These are phyloP conservation scores for Solanum sejunctum DNA, from an alignment of 257 asterid species.

Conservation along the genomic window DNA sequence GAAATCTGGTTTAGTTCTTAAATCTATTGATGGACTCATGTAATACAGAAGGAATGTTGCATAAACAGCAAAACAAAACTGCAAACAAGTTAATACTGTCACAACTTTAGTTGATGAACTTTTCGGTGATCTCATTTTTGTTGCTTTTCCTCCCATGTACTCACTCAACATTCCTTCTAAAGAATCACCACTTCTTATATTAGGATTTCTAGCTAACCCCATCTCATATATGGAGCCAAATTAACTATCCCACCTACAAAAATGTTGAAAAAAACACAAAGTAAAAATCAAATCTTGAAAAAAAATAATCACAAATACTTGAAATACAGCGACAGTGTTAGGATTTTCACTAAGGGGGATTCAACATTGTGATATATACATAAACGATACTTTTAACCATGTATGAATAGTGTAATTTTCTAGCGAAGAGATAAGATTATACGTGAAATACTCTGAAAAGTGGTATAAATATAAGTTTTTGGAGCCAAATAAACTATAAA, in stretches of 20 bases:
- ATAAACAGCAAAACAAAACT: slow-evolving; percentile 76
- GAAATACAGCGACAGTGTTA: not conserved
- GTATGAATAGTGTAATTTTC: not conserved
- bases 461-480: not conserved
- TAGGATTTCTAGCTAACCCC: slow-evolving; percentile 28
- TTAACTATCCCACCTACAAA: not conserved
- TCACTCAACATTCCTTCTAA: slow-evolving; percentile 74
- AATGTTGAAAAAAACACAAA: not conserved
- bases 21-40: slow-evolving; percentile 69
- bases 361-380: not conserved
- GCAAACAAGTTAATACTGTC: slow-evolving; percentile 56
- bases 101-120: slow-evolving; percentile 38
- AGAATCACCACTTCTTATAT: slow-evolving; percentile 45
- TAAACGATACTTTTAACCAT: not conserved
- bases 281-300: not conserved
- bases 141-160: slow-evolving; percentile 41
- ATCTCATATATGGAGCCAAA: not conserved
- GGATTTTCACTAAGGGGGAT: not conserved
- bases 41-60: slow-evolving; percentile 71
- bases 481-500: not conserved
- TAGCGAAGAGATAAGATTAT: not conserved
- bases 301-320: not conserved
- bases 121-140: slow-evolving; percentile 24
- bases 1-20: slow-evolving; percentile 57
- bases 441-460: not conserved